Evolutionary conservation across 768 basidiomycete genomes (phyloP).

Genomic region (Butyriboletus loyo): DNA sequence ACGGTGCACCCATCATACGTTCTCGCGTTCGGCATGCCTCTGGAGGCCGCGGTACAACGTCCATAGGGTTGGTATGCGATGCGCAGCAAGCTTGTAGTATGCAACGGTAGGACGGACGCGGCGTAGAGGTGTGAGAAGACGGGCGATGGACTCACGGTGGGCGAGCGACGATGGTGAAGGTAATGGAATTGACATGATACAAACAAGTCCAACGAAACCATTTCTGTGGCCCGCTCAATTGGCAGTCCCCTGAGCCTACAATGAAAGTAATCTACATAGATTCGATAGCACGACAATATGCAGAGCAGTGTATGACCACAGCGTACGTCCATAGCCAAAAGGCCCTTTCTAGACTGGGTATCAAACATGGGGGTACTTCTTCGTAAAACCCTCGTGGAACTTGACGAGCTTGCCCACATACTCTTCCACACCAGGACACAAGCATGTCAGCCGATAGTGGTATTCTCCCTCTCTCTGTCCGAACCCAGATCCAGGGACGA

Average conservation of each 20-base stretch:
- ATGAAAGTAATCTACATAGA: constrained; percentile 1
- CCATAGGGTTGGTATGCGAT: constrained; percentile 78
- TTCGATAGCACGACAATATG: constrained; percentile 1
- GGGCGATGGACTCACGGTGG: constrained; percentile 52
- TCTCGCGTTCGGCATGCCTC: constrained; percentile 48
- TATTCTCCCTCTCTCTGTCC: constrained; percentile 88
- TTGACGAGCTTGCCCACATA: constrained; percentile 82
- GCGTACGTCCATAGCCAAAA: background rate
- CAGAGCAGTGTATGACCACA: background rate
- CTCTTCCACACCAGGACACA: constrained; percentile 93
- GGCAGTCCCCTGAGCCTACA: background rate
- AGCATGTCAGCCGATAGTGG: constrained; percentile 90
- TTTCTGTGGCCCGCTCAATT: background rate
- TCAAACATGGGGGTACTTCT: constrained; percentile 38
- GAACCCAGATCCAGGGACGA: constrained; percentile 92
- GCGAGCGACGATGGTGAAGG: constrained; percentile 35
- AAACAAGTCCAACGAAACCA: background rate
- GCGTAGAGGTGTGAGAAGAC: constrained; percentile 52
- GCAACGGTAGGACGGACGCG: constrained; percentile 60
- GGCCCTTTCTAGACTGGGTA: background rate
- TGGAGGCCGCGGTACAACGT: constrained; percentile 70
- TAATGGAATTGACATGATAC: constrained; percentile 13
- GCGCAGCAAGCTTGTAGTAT: constrained; percentile 67
- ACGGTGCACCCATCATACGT: constrained; percentile 39
- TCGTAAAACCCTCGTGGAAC: constrained; percentile 63